These are phyloP conservation scores for Fraxinus nigra DNA, from an alignment of 305 asterid genomes.

Conservation along the genomic window DNA sequence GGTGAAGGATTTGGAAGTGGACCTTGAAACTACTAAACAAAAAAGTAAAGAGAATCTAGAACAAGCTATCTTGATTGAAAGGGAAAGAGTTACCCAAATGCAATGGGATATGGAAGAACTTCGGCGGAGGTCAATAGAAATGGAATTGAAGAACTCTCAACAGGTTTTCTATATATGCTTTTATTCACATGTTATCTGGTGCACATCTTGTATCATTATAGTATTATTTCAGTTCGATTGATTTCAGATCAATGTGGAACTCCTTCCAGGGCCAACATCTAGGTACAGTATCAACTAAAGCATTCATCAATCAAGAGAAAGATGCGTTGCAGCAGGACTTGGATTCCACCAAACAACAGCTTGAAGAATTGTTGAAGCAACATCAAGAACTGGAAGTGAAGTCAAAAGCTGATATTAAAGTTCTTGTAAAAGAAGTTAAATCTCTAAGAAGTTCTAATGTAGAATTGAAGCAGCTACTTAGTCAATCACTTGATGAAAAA, in stretches of 20 bases:
- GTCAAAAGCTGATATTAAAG: constrained; percentile 81
- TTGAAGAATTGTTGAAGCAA: constrained; percentile 60
- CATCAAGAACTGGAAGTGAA: constrained; percentile 74
- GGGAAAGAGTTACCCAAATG: constrained; percentile 94
- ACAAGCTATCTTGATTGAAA: constrained; percentile 82
- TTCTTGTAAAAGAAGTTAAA: constrained; percentile 91
- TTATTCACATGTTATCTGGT: neutral
- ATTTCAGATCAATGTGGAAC: constrained; percentile 16
- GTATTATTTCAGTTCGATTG: constrained; percentile 17
- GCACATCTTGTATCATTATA: neutral
- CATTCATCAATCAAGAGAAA: constrained; percentile 41
- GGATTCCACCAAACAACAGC: constrained; percentile 55
- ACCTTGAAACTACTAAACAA: constrained; percentile 81
- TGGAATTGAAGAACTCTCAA: constrained; percentile 73
- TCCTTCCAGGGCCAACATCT: constrained; percentile 43
- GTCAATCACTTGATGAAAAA: constrained; percentile 54
- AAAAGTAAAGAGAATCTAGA: constrained; percentile 91
- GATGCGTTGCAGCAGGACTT: constrained; percentile 54
- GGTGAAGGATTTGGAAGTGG: constrained; percentile 99
- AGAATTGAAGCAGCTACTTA: constrained; percentile 62
- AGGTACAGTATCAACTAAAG: constrained; percentile 32
- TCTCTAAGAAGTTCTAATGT: constrained; percentile 75
- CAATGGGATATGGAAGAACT: constrained; percentile 99
- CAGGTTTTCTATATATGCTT: constrained; percentile 44
- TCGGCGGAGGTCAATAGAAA: constrained; percentile 70